Conservation (phyloP, 306 rosid species). For the Dalbergia cochinchinensis region DNA sequence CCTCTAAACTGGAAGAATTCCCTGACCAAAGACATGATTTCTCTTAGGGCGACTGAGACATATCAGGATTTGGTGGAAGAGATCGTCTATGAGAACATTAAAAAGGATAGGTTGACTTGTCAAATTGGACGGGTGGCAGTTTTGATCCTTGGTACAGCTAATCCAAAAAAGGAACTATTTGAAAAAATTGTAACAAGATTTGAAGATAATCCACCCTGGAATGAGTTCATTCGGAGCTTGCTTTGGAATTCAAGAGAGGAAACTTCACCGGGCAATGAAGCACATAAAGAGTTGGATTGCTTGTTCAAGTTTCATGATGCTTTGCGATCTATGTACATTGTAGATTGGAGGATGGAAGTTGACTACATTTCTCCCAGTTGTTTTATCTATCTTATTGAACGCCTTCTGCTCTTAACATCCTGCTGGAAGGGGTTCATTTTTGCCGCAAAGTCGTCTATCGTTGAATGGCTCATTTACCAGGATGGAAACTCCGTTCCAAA, state of each 20-base stretch:
- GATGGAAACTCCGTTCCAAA: slow-evolving; percentile 40
- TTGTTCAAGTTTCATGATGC: slow-evolving; percentile 48
- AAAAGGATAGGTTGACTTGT: slow-evolving; percentile 43
- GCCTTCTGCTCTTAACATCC: slow-evolving; percentile 57
- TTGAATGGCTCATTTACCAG: slow-evolving; percentile 68
- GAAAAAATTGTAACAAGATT: slow-evolving; percentile 34
- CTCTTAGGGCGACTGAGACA: slow-evolving; percentile 50
- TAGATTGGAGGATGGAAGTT: slow-evolving; percentile 30
- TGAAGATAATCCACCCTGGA: slow-evolving; percentile 53
- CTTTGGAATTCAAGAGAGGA: slow-evolving; percentile 7
- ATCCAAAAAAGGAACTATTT: slow-evolving; percentile 36
- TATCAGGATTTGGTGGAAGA: slow-evolving; percentile 44
- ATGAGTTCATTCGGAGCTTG: slow-evolving; percentile 50
- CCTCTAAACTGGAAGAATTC: slow-evolving; percentile 59
- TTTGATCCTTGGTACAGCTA: slow-evolving; percentile 59
- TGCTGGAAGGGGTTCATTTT: slow-evolving; percentile 47
- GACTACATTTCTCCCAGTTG: slow-evolving; percentile 72
- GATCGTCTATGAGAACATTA: slow-evolving; percentile 46
- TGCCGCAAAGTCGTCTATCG: slow-evolving; percentile 65
- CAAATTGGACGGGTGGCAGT: slow-evolving; percentile 61
- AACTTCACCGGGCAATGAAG: neutral
- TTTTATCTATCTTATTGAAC: slow-evolving; percentile 78
- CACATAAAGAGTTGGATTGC: slow-evolving; percentile 3
- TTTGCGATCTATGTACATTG: slow-evolving; percentile 48
- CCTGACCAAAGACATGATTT: slow-evolving; percentile 40